Conservation (phyloP, 805 yeast genomes). For the Yamadazyma endophytica region DNA sequence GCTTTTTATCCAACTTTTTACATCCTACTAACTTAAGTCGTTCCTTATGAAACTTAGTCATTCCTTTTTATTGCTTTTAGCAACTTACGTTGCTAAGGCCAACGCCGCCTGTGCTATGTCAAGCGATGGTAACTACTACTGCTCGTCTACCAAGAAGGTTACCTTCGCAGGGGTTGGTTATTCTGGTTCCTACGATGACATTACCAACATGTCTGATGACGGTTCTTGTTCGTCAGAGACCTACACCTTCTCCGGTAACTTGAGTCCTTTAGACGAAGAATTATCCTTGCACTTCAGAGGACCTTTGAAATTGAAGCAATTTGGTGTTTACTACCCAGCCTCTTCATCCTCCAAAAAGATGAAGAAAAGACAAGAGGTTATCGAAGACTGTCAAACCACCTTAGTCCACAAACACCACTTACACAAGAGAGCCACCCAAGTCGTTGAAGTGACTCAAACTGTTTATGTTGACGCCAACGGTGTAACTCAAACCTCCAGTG, state of each 20-base stretch:
- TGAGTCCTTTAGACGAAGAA: conserved; percentile 84
- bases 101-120: conserved; percentile 7
- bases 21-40: not conserved
- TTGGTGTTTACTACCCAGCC: conserved; percentile 83
- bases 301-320: conserved; percentile 73
- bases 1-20: not conserved
- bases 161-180: conserved; percentile 72
- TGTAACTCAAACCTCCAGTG: conserved; percentile 21
- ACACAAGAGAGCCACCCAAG: conserved; percentile 59
- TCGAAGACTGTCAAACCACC: conserved; percentile 44
- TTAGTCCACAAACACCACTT: conserved; percentile 44
- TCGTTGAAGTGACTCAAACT: conserved; percentile 74
- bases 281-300: conserved; percentile 89
- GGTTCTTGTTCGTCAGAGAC: conserved; percentile 68
- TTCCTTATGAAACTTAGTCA: conserved; percentile 13
- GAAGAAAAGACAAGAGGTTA: conserved; percentile 16
- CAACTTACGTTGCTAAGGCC: conserved; percentile 6
- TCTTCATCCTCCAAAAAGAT: conserved; percentile 34
- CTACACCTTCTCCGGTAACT: conserved; percentile 59
- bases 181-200: conserved; percentile 78
- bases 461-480: conserved; percentile 66
- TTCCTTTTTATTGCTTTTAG: conserved; percentile 8
- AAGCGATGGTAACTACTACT: conserved; percentile 72
- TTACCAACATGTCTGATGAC: conserved; percentile 70
- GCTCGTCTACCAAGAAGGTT: conserved; percentile 65